These are phyloP conservation scores for Sugiyamaella grinbergsii DNA, from an alignment of 1,139 yeast genomes.

Conservation along the genomic window DNA sequence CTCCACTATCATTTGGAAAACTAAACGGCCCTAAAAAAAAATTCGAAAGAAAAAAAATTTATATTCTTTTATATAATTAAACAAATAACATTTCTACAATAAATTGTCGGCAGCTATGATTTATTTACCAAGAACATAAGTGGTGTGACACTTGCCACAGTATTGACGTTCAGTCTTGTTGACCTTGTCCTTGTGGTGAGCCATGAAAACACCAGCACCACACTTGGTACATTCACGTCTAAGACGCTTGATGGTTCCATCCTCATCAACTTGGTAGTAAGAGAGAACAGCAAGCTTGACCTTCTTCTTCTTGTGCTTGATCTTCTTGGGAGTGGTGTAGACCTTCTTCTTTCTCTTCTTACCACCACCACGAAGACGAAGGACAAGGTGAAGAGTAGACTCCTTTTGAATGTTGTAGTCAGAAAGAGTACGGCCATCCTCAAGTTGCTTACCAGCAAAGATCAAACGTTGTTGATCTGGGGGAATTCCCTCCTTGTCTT, in stretches of 20 bases:
- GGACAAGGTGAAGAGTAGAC: constrained; percentile 95
- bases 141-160: constrained; percentile 99
- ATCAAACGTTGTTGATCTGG: constrained; percentile 99
- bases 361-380: constrained; percentile 99
- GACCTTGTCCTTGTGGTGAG: constrained; percentile 95
- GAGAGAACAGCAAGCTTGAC: constrained; percentile 98
- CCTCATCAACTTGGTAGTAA: constrained; percentile 98
- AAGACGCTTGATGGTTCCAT: constrained; percentile 97
- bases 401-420: constrained; percentile 99
- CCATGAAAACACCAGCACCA: constrained; percentile 99
- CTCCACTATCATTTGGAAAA: no score
- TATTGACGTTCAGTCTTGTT: constrained; percentile 97
- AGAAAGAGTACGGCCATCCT: constrained; percentile 97
- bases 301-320: constrained; percentile 99
- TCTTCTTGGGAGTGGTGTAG: constrained; percentile 99
- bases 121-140: constrained; percentile 52
- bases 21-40: no score
- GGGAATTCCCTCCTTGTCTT: constrained; percentile 99
- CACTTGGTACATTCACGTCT: constrained; percentile 97
- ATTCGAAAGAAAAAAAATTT: constrained; percentile 1
- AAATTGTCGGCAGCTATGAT: background rate
- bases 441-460: constrained; percentile 99
- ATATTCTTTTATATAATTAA: constrained; percentile 7
- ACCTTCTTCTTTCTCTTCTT: constrained; percentile 99
- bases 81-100: no score